Conservation (phyloP, 108 stramenopile genomes). For the Schizochytrium sp. region DNA sequence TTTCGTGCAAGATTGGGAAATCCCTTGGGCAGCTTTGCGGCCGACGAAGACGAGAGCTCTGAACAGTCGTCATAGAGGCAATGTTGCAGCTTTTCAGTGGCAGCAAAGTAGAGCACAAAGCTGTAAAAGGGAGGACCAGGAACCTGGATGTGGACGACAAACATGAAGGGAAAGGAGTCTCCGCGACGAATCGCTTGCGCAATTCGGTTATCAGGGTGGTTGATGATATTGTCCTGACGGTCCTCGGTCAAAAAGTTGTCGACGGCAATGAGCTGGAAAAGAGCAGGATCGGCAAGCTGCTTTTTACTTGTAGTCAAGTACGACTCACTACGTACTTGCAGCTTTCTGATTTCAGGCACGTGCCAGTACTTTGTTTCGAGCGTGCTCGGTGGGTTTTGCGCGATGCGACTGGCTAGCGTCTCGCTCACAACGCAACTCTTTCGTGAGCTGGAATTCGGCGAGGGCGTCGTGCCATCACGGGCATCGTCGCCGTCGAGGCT, state of each 20-base stretch:
- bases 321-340: neutral
- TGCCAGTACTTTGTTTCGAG: neutral
- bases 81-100: neutral
- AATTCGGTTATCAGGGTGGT: neutral
- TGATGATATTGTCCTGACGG: neutral
- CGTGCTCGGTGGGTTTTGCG: neutral
- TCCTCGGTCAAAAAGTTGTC: neutral
- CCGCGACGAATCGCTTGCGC: neutral
- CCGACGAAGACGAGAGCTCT: neutral
- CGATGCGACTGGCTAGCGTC: neutral
- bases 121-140: neutral
- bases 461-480: neutral
- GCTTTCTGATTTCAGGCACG: neutral
- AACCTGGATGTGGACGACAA: conserved; percentile 20
- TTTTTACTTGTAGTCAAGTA: neutral
- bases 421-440: neutral
- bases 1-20: neutral
- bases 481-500: neutral
- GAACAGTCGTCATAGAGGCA: neutral
- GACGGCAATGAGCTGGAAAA: neutral
- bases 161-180: neutral
- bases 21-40: neutral
- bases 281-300: neutral
- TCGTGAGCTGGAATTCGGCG: neutral
- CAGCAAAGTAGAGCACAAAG: conserved; percentile 21